Conservation (phyloP, 345 rosid genomes). For the Aegle marmelos region DNA sequence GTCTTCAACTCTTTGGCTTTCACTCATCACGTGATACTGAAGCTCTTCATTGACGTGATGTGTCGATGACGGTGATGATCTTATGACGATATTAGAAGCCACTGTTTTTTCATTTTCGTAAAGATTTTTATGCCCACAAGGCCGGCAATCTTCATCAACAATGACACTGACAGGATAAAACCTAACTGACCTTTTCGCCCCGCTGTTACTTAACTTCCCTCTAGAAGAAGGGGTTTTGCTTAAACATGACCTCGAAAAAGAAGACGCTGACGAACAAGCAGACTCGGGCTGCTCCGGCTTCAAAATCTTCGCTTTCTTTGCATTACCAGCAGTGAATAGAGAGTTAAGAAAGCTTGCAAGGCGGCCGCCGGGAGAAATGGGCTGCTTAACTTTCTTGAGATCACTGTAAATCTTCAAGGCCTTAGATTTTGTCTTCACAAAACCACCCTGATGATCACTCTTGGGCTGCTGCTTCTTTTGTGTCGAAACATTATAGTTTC, state of each 20-base stretch:
- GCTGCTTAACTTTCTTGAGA: conserved; percentile 80
- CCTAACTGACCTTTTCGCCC: conserved; percentile 63
- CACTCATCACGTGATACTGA: conserved; percentile 35
- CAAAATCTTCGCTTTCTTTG: conserved; percentile 44
- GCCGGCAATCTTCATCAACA: conserved; percentile 69
- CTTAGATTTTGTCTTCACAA: conserved; percentile 64
- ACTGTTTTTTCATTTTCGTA: conserved; percentile 8
- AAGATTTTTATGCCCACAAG: conserved; percentile 49
- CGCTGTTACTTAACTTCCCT: conserved; percentile 34
- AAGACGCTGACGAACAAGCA: conserved; percentile 73
- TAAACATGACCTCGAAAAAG: conserved; percentile 82
- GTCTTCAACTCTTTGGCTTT: conserved; percentile 57
- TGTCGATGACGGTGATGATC: neutral
- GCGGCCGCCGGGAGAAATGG: conserved; percentile 80
- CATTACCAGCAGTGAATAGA: conserved; percentile 51
- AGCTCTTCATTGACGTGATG: conserved; percentile 16
- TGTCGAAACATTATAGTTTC: conserved; percentile 1
- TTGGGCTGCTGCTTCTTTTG: conserved; percentile 32
- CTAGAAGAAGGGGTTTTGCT: conserved; percentile 64
- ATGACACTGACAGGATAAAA: conserved; percentile 76
- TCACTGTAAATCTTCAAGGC: conserved; percentile 84
- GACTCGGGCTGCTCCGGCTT: conserved; percentile 27
- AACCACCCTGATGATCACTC: conserved; percentile 35
- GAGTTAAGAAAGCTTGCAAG: conserved; percentile 81
- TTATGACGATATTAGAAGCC: no score